Evolutionary conservation across 1,284 basidiomycete species (phyloP), one percentile per base, ranked within the genome.

Genomic region (Leccinum griseonigrum): DNA sequence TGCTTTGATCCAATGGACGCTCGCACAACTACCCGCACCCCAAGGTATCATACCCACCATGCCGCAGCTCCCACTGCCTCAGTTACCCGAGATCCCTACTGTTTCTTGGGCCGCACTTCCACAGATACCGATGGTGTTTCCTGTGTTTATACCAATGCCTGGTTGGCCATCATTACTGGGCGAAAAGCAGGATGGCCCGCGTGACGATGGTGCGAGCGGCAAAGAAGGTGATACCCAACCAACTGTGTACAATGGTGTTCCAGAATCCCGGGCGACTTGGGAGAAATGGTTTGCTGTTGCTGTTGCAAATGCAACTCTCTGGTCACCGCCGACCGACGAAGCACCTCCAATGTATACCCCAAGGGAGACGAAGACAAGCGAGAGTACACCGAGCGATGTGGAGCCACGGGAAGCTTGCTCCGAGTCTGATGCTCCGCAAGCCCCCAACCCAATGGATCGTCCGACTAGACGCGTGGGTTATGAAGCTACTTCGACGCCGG

Each of bases 91-190:
- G 40, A 85, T 87, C 68, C 82, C 85, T 34, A 76, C 78, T 32
- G 81, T 85, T 54, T 81, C 83, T n/a, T 90, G 89, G 89, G 83
- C 76, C 51, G 82, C 82, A 18, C 74, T 91, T 13, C 87, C 86
- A 3, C 88, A 90, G 65, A 83, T 92, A 61, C 88, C 89, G 0
- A 81, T 90, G 73, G 87, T 90, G n/a, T 91, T 92, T 80, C 89
- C 91, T 5, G 82, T 92, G 40, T 83, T 88, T 63, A 84, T 92
- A 13, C 89, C 90, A 2, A 84, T 87, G 70, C 82, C 86, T 40
- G 81, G 79, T n/a, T 86, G 88, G 80, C 82, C 86, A 8, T 81
- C 83, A 9, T 83, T 89, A 71, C 77, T 86, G 61, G 81, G 83
- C 61, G 82, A 86, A 32, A 78, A 75, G 63, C 78, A 76, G 57